Evolutionary conservation across 2,329 filamentous ascomycete species (phyloP).

Genomic region (Malbranchea zuffiana): DNA sequence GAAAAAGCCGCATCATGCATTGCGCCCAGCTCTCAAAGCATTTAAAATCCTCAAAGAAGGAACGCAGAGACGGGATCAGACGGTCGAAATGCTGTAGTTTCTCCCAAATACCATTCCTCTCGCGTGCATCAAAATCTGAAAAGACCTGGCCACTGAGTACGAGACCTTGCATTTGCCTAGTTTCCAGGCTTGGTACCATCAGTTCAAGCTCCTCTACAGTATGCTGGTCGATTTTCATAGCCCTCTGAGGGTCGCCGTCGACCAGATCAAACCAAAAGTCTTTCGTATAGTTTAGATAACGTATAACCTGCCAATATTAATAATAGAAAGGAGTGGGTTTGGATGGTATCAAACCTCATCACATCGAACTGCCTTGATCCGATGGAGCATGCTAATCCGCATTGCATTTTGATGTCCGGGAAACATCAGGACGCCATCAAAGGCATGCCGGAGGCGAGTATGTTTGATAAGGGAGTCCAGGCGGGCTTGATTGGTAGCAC

Average conservation of each 20-base stretch:
- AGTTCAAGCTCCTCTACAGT: slow-evolving; percentile 26
- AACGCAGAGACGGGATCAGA: slow-evolving; percentile 28
- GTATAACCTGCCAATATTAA: slow-evolving; percentile 21
- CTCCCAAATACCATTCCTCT: slow-evolving; percentile 24
- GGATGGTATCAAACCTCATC: slow-evolving; percentile 22
- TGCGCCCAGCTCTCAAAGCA: slow-evolving; percentile 23
- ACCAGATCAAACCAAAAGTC: slow-evolving; percentile 25
- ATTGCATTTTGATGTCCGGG: slow-evolving; percentile 24
- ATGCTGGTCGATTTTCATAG: slow-evolving; percentile 19
- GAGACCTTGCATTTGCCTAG: slow-evolving; percentile 13
- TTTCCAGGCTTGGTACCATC: slow-evolving; percentile 18
- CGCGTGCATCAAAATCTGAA: slow-evolving; percentile 20
- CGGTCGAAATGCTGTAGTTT: slow-evolving; percentile 18
- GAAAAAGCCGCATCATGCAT: slow-evolving; percentile 21
- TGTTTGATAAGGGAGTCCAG: slow-evolving; percentile 3
- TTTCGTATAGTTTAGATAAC: slow-evolving; percentile 24
- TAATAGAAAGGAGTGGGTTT: neutral
- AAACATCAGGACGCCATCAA: slow-evolving; percentile 24
- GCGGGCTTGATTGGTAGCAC: slow-evolving; percentile 3
- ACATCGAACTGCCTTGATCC: slow-evolving; percentile 21
- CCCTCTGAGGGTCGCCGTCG: slow-evolving; percentile 16
- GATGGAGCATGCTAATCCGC: slow-evolving; percentile 21
- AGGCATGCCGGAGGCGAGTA: slow-evolving; percentile 18
- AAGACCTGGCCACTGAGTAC: slow-evolving; percentile 26
- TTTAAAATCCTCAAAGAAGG: slow-evolving; percentile 30